Evolutionary conservation across 2,329 filamentous ascomycete species (phyloP).

Genomic region (Mycosphaerella sp.): DNA sequence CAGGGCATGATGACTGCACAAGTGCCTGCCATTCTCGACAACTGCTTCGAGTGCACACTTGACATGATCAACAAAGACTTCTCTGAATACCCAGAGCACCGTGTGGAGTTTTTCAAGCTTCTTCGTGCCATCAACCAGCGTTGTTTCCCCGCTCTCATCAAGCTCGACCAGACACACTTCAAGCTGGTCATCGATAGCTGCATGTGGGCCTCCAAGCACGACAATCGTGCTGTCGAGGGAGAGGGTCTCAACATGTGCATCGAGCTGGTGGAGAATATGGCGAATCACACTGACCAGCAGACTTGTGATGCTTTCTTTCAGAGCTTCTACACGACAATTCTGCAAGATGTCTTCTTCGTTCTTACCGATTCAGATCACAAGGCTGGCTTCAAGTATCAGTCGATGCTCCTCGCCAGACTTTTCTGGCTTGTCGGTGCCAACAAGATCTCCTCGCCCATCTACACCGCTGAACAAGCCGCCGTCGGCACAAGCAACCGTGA

Average conservation of each 20-base stretch:
- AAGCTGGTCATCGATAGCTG: slow-evolving; percentile 99
- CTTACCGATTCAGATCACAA: slow-evolving; percentile 97
- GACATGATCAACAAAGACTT: slow-evolving; percentile 99
- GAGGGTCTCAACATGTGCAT: slow-evolving; percentile 97
- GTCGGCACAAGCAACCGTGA: slow-evolving; percentile 82
- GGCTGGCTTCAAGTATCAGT: slow-evolving; percentile 97
- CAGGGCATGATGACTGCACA: slow-evolving; percentile 96
- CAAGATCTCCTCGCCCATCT: slow-evolving; percentile 90
- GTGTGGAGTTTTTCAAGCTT: slow-evolving; percentile 99
- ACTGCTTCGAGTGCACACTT: slow-evolving; percentile 95
- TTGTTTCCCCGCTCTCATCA: slow-evolving; percentile 91
- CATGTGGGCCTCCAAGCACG: slow-evolving; percentile 99
- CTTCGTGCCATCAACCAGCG: slow-evolving; percentile 92
- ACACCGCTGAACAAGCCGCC: slow-evolving; percentile 74
- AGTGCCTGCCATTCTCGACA: slow-evolving; percentile 95
- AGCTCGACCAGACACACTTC: slow-evolving; percentile 93
- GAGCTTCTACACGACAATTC: slow-evolving; percentile 89
- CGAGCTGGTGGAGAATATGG: slow-evolving; percentile 95
- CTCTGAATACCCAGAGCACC: slow-evolving; percentile 96
- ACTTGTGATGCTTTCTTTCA: slow-evolving; percentile 96
- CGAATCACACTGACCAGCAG: slow-evolving; percentile 69
- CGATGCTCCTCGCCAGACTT: slow-evolving; percentile 86
- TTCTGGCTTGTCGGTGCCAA: slow-evolving; percentile 89
- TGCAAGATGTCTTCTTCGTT: slow-evolving; percentile 98
- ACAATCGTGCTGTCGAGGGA: slow-evolving; percentile 95